These are phyloP conservation scores for Calonectria crousiana DNA, from an alignment of 2,329 filamentous ascomycete genomes.

Conservation along the genomic window DNA sequence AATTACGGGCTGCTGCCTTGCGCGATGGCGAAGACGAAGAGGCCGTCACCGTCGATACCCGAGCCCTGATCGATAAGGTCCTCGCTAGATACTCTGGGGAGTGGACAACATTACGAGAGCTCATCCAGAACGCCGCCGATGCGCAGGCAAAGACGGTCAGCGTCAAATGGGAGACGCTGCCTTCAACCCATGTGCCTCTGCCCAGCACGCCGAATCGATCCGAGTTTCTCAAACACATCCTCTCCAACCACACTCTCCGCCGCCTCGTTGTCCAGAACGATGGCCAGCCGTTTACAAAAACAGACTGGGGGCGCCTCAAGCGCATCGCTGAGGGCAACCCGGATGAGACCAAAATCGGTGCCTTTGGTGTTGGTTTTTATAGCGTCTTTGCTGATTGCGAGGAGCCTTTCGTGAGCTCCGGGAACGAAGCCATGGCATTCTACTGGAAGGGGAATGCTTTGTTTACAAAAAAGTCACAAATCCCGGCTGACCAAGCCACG, in stretches of 20 bases:
- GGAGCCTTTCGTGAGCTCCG: slow-evolving; percentile 95
- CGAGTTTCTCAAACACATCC: slow-evolving; percentile 82
- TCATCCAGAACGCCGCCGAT: slow-evolving; percentile 99
- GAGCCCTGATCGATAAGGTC: slow-evolving; percentile 97
- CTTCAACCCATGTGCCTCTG: slow-evolving; percentile 83
- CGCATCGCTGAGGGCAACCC: slow-evolving; percentile 99
- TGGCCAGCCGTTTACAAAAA: slow-evolving; percentile 86
- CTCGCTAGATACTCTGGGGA: slow-evolving; percentile 96
- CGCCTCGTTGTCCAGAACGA: slow-evolving; percentile 94
- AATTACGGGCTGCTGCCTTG: slow-evolving; percentile 88
- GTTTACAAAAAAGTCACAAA: slow-evolving; percentile 86
- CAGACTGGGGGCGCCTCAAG: slow-evolving; percentile 94
- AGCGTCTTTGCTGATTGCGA: slow-evolving; percentile 98
- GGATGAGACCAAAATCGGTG: slow-evolving; percentile 98
- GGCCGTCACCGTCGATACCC: slow-evolving; percentile 96
- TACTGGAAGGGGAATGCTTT: slow-evolving; percentile 99
- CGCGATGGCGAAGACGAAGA: slow-evolving; percentile 91
- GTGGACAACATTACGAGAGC: slow-evolving; percentile 89
- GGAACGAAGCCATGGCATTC: slow-evolving; percentile 94
- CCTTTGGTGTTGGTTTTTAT: slow-evolving; percentile 98
- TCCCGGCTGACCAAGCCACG: slow-evolving; percentile 75
- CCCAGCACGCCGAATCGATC: slow-evolving; percentile 73
- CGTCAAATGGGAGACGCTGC: slow-evolving; percentile 92
- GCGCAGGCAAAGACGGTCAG: slow-evolving; percentile 90
- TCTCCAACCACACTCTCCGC: slow-evolving; percentile 87